Conservation (phyloP, 352 stramenopile genomes). For the Pythium coloratum region DNA sequence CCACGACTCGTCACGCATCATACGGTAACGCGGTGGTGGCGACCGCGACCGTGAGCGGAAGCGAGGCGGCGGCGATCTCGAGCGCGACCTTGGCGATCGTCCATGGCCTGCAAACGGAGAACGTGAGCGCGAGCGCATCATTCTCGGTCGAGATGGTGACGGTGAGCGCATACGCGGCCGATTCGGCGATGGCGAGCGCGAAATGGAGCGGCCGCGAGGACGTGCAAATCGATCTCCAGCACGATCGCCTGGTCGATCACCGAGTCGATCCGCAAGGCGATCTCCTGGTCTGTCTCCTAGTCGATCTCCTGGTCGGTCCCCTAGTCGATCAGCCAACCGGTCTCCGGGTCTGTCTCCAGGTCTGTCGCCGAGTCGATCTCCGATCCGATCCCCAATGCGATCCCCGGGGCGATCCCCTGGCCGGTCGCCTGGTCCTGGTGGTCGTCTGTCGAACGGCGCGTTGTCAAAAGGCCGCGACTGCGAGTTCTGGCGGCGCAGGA, state of each 20-base stretch:
- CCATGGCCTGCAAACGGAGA: constrained; percentile 33
- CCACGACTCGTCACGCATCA: constrained; percentile 34
- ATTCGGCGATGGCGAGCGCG: constrained; percentile 40
- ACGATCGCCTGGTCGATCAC: constrained; percentile 12
- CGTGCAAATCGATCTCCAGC: constrained; percentile 42
- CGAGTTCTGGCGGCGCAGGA: constrained; percentile 37
- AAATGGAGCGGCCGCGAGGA: constrained; percentile 48
- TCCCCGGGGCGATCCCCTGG: constrained; percentile 7
- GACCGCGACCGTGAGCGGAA: constrained; percentile 57
- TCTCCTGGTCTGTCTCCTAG: background rate
- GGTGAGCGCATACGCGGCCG: constrained; percentile 38
- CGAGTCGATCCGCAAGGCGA: background rate
- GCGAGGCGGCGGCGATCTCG: constrained; percentile 36
- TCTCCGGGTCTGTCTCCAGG: background rate
- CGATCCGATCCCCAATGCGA: background rate
- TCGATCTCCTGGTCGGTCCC: background rate
- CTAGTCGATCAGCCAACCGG: background rate
- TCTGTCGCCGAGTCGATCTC: background rate
- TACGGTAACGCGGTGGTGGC: constrained; percentile 48
- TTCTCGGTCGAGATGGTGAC: constrained; percentile 24
- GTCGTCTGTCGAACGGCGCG: constrained; percentile 24
- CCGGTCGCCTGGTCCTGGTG: background rate
- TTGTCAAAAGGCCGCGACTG: constrained; percentile 36
- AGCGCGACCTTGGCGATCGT: constrained; percentile 40
- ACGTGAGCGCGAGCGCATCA: constrained; percentile 38